Evolutionary conservation across 2,329 filamentous ascomycete species (phyloP), one percentile per base, ranked within the genome.

Genomic region (Curvularia eragrostidis): DNA sequence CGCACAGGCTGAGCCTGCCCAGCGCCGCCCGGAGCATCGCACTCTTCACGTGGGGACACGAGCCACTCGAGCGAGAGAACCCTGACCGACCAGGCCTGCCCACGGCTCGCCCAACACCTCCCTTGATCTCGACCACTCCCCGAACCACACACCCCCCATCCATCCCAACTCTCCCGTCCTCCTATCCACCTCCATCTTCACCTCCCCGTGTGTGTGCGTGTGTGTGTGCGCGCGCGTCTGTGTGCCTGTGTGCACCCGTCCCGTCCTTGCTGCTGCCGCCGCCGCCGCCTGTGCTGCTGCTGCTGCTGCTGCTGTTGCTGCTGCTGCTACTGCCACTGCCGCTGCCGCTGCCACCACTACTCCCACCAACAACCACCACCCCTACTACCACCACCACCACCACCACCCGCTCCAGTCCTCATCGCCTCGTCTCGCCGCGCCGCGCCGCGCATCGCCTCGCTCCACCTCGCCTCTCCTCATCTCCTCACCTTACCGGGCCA

Each of bases 21-120:
- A 47, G 56, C 39, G 39, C 46, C 32, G 41, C 24, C 38, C 24
- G 15, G 36, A 36, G 30, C 46, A 48, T 15, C 46, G 32, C 30
- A 32, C n/a, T 53, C 55, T 69, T 71, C 68, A 55, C 71, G 71
- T 72, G 70, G 67, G 61, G 63, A 66, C 66, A 67, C 67, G 62
- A 65, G 64, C 64, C 65, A 47, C 51, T 42, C 39, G 13, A 34
- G 32, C 56, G 32, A 39, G 53, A 44, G 53, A 51, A 52, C 53
- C 53, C 48, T 56, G 53, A 51, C 53, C 48, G 34, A 26, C 53
- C 41, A 26, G 24, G 30, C 32, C 52, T 50, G 43, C 39, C 34
- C 34, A 50, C 52, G 39, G 26, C 52, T 55, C 52, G 52, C 52
- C 52, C 52, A 55, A 51, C 53, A 32, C 32, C 30, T 56, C 48